Percentiles rank a stretch among this genome's conserved stretches.
Evolutionary conservation across 129 eudicot genomes (phyloP).

Genomic region (Ambrosia artemisiifolia): DNA sequence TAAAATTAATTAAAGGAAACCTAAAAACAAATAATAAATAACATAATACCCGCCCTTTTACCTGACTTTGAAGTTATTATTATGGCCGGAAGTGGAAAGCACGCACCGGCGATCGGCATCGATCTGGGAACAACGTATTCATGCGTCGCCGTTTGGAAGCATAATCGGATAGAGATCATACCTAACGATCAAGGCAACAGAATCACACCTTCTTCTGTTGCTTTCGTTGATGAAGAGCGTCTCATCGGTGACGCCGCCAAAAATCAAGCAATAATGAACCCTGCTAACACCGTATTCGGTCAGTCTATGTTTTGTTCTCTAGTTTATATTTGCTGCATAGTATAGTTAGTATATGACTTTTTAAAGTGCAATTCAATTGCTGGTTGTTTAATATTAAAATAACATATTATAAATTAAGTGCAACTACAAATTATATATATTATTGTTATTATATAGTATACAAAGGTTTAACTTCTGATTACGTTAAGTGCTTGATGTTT

Average conservation of each 20-base stretch:
- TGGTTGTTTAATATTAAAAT: too few relatives aligned
- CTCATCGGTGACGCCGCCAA: constrained; percentile 1
- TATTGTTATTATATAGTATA: too few relatives aligned
- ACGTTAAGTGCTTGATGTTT: neutral
- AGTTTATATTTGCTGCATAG: too few relatives aligned
- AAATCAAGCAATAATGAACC: constrained; percentile 15
- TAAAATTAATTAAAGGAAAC: too few relatives aligned
- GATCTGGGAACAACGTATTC: constrained; percentile 12
- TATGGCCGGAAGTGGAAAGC: neutral
- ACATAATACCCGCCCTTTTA: too few relatives aligned
- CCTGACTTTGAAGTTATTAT: neutral
- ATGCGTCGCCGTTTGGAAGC: constrained; percentile 18
- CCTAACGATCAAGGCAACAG: constrained; percentile 26
- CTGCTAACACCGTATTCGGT: constrained; percentile 21
- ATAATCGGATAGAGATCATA: constrained; percentile 8
- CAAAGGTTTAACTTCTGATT: too few relatives aligned
- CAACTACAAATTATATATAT: too few relatives aligned
- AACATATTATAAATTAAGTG: too few relatives aligned
- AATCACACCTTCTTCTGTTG: constrained; percentile 21
- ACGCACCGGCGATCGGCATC: constrained; percentile 12
- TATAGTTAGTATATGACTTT: too few relatives aligned
- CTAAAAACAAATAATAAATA: too few relatives aligned
- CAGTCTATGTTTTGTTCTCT: neutral
- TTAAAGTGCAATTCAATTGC: too few relatives aligned
- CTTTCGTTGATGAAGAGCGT: constrained; percentile 11